These are phyloP conservation scores for Entomortierella chlamydospora DNA, from an alignment of 192 early-diverging fungal genomes.

Conservation along the genomic window DNA sequence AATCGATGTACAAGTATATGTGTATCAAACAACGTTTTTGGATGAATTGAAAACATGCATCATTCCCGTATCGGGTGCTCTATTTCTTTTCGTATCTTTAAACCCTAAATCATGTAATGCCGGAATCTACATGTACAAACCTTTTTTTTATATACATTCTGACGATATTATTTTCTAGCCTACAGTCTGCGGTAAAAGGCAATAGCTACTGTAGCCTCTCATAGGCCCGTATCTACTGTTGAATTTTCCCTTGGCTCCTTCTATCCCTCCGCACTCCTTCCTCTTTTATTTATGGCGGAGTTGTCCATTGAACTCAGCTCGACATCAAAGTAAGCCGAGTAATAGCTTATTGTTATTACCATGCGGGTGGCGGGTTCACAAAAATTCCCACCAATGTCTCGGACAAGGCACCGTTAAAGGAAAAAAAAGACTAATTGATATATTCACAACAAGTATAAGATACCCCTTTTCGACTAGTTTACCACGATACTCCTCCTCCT, in stretches of 20 bases:
- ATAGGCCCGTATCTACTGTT: neutral
- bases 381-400: no score
- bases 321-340: no score
- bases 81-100: neutral
- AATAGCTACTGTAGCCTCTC: neutral
- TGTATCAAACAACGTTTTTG: neutral
- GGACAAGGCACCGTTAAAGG: no score
- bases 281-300: neutral
- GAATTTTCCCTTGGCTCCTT: neutral
- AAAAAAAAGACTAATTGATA: no score
- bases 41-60: neutral
- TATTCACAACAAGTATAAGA: no score
- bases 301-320: no score
- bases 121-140: neutral
- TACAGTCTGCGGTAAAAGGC: no score
- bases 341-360: no score
- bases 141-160: neutral
- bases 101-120: neutral
- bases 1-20: no score
- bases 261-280: neutral
- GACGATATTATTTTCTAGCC: neutral
- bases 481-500: no score
- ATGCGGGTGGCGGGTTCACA: no score
- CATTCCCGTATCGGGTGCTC: neutral
- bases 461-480: no score